Percentiles rank a stretch among this genome's conserved stretches.
Conservation (phyloP, 2,329 filamentous ascomycete genomes). For the Aspergillus viridinutans region DNA sequence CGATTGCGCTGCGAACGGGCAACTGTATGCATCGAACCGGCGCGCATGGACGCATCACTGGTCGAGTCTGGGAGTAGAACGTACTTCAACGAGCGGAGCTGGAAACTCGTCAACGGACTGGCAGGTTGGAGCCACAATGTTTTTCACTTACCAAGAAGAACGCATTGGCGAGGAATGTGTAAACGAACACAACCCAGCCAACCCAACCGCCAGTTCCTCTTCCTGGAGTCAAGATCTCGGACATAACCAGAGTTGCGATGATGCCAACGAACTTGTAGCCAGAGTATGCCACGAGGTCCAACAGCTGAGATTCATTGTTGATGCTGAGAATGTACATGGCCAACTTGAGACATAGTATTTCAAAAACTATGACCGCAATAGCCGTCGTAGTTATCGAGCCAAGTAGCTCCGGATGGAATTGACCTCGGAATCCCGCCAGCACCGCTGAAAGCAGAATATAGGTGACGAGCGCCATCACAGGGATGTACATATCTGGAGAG, state of each 20-base stretch:
- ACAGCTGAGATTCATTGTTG: slow-evolving; percentile 85
- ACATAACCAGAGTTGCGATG: slow-evolving; percentile 78
- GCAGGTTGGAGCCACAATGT: neutral
- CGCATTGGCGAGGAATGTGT: slow-evolving; percentile 90
- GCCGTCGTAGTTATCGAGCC: slow-evolving; percentile 84
- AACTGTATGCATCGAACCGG: slow-evolving; percentile 62
- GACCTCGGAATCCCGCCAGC: slow-evolving; percentile 80
- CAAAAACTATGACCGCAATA: slow-evolving; percentile 75
- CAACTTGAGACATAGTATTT: slow-evolving; percentile 85
- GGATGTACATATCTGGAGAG: slow-evolving; percentile 99
- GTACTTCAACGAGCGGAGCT: slow-evolving; percentile 94
- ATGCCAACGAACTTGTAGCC: slow-evolving; percentile 99
- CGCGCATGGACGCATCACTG: slow-evolving; percentile 58
- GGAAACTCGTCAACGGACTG: neutral
- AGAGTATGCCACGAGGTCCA: slow-evolving; percentile 92
- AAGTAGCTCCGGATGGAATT: slow-evolving; percentile 90
- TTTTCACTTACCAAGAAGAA: slow-evolving; percentile 74
- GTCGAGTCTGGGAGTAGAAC: slow-evolving; percentile 84
- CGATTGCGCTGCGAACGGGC: slow-evolving; percentile 81
- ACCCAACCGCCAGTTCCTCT: slow-evolving; percentile 82
- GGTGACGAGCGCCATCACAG: slow-evolving; percentile 94
- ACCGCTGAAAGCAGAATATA: slow-evolving; percentile 93
- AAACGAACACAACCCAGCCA: slow-evolving; percentile 83
- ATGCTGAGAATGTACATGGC: slow-evolving; percentile 93
- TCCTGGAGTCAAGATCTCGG: slow-evolving; percentile 72